Evolutionary conservation across 129 eudicot genomes (phyloP).

Genomic region (Artemisia tridentata): DNA sequence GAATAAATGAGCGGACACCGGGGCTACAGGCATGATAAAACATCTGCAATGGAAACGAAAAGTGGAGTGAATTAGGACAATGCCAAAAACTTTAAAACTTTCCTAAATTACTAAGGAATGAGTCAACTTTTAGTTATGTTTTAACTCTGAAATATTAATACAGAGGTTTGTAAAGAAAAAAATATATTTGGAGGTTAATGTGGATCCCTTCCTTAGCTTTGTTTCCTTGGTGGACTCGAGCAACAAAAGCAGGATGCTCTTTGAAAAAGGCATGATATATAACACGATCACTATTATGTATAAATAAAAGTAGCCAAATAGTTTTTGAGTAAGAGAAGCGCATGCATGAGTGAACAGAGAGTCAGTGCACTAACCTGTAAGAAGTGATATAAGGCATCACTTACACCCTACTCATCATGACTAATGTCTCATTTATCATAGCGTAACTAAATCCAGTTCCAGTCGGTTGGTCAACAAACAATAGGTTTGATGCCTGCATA

Average conservation of each 20-base stretch:
- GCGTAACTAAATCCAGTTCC: constrained; percentile 89
- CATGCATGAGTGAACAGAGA: neutral
- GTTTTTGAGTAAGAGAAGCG: no score
- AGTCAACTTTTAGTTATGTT: no score
- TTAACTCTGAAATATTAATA: no score
- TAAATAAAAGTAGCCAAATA: no score
- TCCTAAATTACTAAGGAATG: no score
- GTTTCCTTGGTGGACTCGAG: constrained; percentile 63
- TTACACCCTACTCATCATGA: constrained; percentile 70
- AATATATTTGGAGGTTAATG: constrained; percentile 62
- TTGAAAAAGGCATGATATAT: constrained; percentile 66
- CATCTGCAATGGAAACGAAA: no score
- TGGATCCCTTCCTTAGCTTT: constrained; percentile 69
- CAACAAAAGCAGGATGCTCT: constrained; percentile 54
- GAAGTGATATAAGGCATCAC: constrained; percentile 81
- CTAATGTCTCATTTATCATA: constrained; percentile 67
- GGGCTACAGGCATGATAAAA: no score
- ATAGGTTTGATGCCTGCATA: constrained; percentile 67
- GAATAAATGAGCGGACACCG: no score
- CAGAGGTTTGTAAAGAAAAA: neutral
- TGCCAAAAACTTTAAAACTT: no score
- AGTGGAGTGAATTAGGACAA: no score
- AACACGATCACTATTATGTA: neutral
- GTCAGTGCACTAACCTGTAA: constrained; percentile 55
- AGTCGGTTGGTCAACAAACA: constrained; percentile 84